Evolutionary conservation across 805 yeast genomes (phyloP).

Genomic region (Kodamaea fukazawae): DNA sequence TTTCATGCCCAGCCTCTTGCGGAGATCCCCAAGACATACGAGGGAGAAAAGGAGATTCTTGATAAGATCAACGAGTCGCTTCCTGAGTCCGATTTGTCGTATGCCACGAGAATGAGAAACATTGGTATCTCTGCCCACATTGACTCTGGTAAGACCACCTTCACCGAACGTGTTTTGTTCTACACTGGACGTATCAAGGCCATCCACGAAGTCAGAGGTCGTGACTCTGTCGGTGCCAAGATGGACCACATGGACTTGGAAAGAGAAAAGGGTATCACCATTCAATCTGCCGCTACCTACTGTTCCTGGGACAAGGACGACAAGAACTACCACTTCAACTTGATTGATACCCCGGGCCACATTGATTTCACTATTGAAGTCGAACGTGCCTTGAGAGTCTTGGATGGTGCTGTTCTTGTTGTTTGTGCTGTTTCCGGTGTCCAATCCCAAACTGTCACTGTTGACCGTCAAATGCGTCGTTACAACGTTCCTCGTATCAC

Average conservation of each 20-base stretch:
- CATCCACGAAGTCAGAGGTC: conserved; percentile 94
- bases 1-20: conserved; percentile 6
- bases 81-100: conserved; percentile 48
- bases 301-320: conserved; percentile 88
- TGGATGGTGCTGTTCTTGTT: conserved; percentile 97
- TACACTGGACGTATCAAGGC: conserved; percentile 97
- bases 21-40: conserved; percentile 47
- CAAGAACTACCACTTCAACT: conserved; percentile 76
- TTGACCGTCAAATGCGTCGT: conserved; percentile 98
- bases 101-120: conserved; percentile 70
- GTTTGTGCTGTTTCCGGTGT: conserved; percentile 99
- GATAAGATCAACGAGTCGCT: conserved; percentile 54
- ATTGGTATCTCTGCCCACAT: conserved; percentile 98
- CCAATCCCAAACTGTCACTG: conserved; percentile 97
- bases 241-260: conserved; percentile 99
- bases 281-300: conserved; percentile 98
- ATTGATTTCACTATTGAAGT: conserved; percentile 98
- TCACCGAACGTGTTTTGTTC: conserved; percentile 93
- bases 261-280: conserved; percentile 97
- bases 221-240: conserved; percentile 97
- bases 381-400: conserved; percentile 95
- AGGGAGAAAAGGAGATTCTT: conserved; percentile 68
- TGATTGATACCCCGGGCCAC: conserved; percentile 98
- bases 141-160: conserved; percentile 97
- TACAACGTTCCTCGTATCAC: conserved; percentile 96